Base-by-base conservation (phyloP, 208 protist genomes). In the Acanthamoeba healyi region DNA sequence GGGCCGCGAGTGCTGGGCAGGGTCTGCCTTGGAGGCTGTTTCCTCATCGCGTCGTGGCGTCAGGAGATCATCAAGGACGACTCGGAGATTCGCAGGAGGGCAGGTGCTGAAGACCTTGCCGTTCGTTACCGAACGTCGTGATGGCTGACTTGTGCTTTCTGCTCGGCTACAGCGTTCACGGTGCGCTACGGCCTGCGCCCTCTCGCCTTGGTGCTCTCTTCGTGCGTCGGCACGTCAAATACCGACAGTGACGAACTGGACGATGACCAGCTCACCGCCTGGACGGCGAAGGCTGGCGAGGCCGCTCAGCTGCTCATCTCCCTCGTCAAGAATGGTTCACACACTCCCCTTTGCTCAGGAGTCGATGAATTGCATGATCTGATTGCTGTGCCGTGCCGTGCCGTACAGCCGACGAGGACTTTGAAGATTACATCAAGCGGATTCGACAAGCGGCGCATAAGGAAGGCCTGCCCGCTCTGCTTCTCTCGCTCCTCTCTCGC, bases 11-110 rank as follows among this genome's bases (percentile, higher is more conserved):
- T 77, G 32, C 19, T 77, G 67, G 67, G 67, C 22, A 36, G 67
- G 36, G 19, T 9, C 36, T 46, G 38, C 67, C 67, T 77, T 77
- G 67, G 67, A 77, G 67, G 67, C 67, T 77, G 67, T 34, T 77
- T 77, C 67, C 67, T 77, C 67, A 77, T 77, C 67, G 15, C 26
- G 36, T 77, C 67, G 67, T 77, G 67, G 67, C 67, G 67, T 24
- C 36, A 77, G n/a, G 67, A 77, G 38, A 44, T 77, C 67, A 77
- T 77, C 67, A 77, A 77, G 24, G 67, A 77, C 19, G 36, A 77
- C 12, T 24, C 3, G 19, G 67, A 77, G n/a, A 7, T 77, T 9
- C 0, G 14, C 19, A 22, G 67, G n/a, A n/a, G 67, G 5, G n/a
- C n/a, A n/a, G n/a, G n/a, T n/a, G n/a, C n/a, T n/a, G n/a, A n/a